Base-by-base conservation (phyloP, 257 asterid species). In the Solanum dulcamara region DNA sequence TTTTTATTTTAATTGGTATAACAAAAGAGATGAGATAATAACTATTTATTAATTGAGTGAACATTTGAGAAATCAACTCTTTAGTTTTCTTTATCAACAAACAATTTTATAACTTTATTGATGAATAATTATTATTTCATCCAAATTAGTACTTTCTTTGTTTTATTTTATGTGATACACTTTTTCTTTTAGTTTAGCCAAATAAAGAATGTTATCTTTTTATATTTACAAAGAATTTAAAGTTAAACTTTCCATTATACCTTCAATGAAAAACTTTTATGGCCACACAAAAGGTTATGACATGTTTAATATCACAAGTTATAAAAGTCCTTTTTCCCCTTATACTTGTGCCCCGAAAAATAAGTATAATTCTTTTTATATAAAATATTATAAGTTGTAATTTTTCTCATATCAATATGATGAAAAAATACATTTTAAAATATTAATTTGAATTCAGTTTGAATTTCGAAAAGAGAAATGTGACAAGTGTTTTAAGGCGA, bases 401-500 rank as follows among this genome's bases (percentile, higher is more conserved):
- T 2, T 20, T 20, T 20, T 53, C 26, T 48, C 53, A 48, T 4
- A 13, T 48, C 14, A 50, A 51, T 51, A 53, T 53, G 5, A 53
- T 53, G 24, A 53, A 7, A 2, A 53, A 55, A 20, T 20, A 53
- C 13, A 55, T 3, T 1, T 8, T 8, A 0, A 22, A 20, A 55
- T 55, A 55, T 55, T 55, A 0, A 55, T 55, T 5, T 20, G 12
- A 55, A 10, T 55, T 51, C 59, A 51, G 24, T 51, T 51, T 51
- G 18, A 0, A 1, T 51, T 17, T 51, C 0, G 0, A 51, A 51
- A 51, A 51, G 6, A 1, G 0, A 51, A 17, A 6, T 0, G 4
- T 18, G 2, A 51, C 4, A 51, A 51, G 0, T 51, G 18, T 10
- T 51, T 6, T 0, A 51, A 6, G 10, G 11, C 0, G 0, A 46